Percentiles rank a stretch among this genome's conserved stretches.
These are phyloP conservation scores for Boletus semigastroideus DNA, from an alignment of 1,284 basidiomycete genomes.

Conservation along the genomic window DNA sequence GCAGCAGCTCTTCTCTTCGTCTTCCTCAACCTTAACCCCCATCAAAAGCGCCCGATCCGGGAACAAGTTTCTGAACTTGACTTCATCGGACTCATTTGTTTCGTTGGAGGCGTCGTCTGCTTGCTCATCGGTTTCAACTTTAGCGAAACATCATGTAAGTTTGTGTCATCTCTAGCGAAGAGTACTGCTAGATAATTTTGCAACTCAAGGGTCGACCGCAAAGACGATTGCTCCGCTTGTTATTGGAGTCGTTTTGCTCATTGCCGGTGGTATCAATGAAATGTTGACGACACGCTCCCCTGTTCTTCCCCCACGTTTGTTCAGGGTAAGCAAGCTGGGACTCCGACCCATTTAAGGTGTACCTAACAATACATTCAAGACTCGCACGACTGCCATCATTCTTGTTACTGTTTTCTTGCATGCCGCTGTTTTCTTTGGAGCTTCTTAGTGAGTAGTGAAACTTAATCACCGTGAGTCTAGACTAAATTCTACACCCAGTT, in stretches of 20 bases:
- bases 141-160: constrained; percentile 64
- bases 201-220: constrained; percentile 35
- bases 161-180: not conserved
- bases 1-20: constrained; percentile 72
- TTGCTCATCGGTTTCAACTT: constrained; percentile 82
- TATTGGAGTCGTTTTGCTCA: constrained; percentile 60
- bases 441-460: constrained; percentile 24
- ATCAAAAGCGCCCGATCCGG: constrained; percentile 55
- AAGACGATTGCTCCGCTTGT: constrained; percentile 70
- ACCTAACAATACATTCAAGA: constrained; percentile 31
- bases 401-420: constrained; percentile 67
- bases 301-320: constrained; percentile 79
- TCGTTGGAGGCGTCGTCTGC: constrained; percentile 73
- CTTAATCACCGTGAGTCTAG: constrained; percentile 1
- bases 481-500: constrained; percentile 38
- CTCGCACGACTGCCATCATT: constrained; percentile 42
- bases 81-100: constrained; percentile 68
- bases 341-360: not conserved
- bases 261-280: constrained; percentile 65
- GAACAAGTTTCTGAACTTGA: constrained; percentile 74
- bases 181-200: not conserved
- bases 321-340: constrained; percentile 49
- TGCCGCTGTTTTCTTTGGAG: constrained; percentile 63
- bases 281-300: constrained; percentile 70
- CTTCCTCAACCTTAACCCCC: constrained; percentile 82